A percentile compares a stretch with the other conserved stretches of the same genome.
Conservation (phyloP, 202 grass and related monocot genomes). For the Eragrostis tef region DNA sequence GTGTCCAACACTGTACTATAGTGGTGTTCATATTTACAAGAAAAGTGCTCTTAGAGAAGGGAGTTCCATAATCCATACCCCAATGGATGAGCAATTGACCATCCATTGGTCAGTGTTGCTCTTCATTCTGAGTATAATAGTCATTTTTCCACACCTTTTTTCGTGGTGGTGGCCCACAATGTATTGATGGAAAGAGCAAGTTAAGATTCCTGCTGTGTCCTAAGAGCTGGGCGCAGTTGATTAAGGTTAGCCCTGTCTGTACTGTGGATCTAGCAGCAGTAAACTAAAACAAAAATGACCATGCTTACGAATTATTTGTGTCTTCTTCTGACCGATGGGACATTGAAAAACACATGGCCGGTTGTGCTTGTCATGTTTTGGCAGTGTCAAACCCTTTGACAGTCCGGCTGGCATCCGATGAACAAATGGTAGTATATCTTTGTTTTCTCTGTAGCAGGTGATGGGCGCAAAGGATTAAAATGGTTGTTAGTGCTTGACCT, state of each 20-base stretch:
- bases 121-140: conserved; percentile 27
- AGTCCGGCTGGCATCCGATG: conserved; percentile 39
- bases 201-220: conserved; percentile 73
- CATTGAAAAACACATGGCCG: conserved; percentile 32
- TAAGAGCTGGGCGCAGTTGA: conserved; percentile 54
- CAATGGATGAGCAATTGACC: conserved; percentile 26
- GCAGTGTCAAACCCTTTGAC: conserved; percentile 33
- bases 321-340: conserved; percentile 39
- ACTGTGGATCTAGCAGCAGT: conserved; percentile 52
- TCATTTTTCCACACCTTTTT: conserved; percentile 34
- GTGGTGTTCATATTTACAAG: conserved; percentile 7
- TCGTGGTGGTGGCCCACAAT: conserved; percentile 41
- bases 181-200: conserved; percentile 60
- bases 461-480: conserved; percentile 38
- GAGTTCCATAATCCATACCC: not conserved
- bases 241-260: conserved; percentile 43
- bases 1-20: not conserved
- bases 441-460: conserved; percentile 17
- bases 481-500: conserved; percentile 8
- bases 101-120: conserved; percentile 13
- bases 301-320: conserved; percentile 53
- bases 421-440: not conserved
- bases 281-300: conserved; percentile 55
- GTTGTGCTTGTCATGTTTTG: conserved; percentile 39
- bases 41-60: conserved; percentile 10